Base-by-base conservation (phyloP, 2,329 filamentous ascomycete genomes). In the Botrytis pseudocinerea region DNA sequence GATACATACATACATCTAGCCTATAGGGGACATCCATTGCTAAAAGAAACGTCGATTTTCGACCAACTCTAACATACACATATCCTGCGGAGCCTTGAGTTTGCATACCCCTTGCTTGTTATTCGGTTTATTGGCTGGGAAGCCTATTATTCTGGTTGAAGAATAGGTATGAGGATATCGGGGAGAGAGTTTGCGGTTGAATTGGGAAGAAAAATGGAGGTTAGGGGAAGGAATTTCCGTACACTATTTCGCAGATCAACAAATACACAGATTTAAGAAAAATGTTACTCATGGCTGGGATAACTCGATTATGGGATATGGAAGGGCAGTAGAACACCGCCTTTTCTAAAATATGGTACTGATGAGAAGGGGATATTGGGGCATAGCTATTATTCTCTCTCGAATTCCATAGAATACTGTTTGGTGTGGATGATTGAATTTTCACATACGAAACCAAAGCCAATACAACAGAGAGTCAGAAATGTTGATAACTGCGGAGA, bases 21-120 rank as follows among this genome's bases (percentile, higher is more conserved):
- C 25, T n/a, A n/a, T 12, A 2, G 48, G 2, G 25, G 7, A 16
- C 4, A 54, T 1, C 0, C 1, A n/a, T 8, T n/a, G 48, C 12
- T 54, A 14, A 54, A 20, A 20, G 25, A n/a, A 10, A n/a, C 25
- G 9, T 7, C 25, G 16, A 54, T 16, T 2, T 54, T 16, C 25
- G 48, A 54, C 12, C 6, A 54, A n/a, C 5, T 16, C 25, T 16
- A n/a, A n/a, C 5, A 54, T 16, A 14, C 2, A 5, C n/a, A 8
- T 54, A 54, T 54, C 2, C 48, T 16, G 25, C 25, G 12, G 25
- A 16, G 12, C 10, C 48, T 54, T 54, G 48, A 3, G 6, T 54
- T 16, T 7, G 48, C 25, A 54, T 25, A n/a, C 3, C 2, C 12
- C 12, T 54, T n/a, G 1, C 25, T n/a, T 54, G 2, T 54, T n/a